Base-by-base conservation (phyloP, 2,329 filamentous ascomycete genomes). In the Botrytis aclada region DNA sequence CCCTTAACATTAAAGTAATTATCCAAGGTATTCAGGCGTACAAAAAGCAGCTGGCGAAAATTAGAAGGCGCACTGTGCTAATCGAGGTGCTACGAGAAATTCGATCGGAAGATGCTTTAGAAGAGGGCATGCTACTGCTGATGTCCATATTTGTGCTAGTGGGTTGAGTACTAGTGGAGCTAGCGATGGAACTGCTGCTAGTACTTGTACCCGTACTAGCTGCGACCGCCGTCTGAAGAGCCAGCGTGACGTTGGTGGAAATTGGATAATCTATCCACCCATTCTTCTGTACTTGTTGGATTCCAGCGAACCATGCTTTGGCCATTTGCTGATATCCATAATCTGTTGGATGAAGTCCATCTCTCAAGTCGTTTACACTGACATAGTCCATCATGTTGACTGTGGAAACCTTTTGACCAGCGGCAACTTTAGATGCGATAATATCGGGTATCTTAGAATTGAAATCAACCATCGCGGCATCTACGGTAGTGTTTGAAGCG, bases 321-420 rank as follows among this genome's bases (percentile, higher is more conserved):
- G 75, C 77, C 72, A 78, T 76, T 41, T 72, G 60, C 25, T 66
- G 37, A 71, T 77, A 78, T 4, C 77, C 77, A 8, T 61, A n/a
- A 60, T 76, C 76, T 29, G 60, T 75, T 4, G 77, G 77, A 71
- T 78, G 77, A 22, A 76, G 54, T 32, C 74, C 75, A 71, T 77
- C 76, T 12, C 58, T 32, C 12, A 75, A 54, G 7, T 74, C 72
- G 18, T 54, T 37, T 1, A 71, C 45, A 16, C 69, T 62, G 12
- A 77, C 72, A 32, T 65, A 70, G 16, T 69, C 39, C 61, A 54
- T 74, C 75, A 77, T 75, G 43, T 74, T 73, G 5, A 75, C 66
- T 0, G 72, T 63, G 9, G n/a, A 56, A 12, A 76, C 58, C 22
- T 75, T 73, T 65, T 73, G 64, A 22, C 74, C 73, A 8, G 41